Percentiles rank a stretch among this genome's conserved stretches.
Evolutionary conservation across 768 basidiomycete genomes (phyloP).

Genomic region (Porphyrellus cyaneotinctus): DNA sequence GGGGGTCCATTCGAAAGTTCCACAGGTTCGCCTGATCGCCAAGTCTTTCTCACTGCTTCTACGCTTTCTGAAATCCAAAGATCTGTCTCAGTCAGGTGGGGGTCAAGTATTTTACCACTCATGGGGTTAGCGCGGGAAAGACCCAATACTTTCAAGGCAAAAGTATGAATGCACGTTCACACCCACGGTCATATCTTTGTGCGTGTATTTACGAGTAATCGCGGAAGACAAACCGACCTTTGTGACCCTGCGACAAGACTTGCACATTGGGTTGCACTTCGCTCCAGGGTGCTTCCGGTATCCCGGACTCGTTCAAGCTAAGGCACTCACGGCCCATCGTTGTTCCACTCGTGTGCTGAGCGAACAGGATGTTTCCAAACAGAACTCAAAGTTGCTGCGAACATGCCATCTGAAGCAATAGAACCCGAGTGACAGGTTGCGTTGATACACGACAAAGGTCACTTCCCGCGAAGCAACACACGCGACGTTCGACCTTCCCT

Average conservation of each 20-base stretch:
- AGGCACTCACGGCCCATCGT: not conserved
- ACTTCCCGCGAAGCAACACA: constrained; percentile 5
- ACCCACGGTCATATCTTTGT: too few relatives aligned
- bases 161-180: too few relatives aligned
- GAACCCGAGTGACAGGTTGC: not conserved
- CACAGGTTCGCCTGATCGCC: too few relatives aligned
- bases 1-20: too few relatives aligned
- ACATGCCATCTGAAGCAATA: too few relatives aligned
- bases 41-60: too few relatives aligned
- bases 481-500: not conserved
- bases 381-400: not conserved
- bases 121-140: too few relatives aligned
- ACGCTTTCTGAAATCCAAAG: too few relatives aligned
- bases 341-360: not conserved
- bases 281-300: not conserved
- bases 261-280: not conserved
- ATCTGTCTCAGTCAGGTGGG: too few relatives aligned
- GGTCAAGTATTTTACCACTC: too few relatives aligned
- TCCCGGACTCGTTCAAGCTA: not conserved
- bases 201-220: not conserved
- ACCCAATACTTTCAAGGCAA: too few relatives aligned
- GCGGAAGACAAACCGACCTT: not conserved
- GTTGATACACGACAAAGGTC: not conserved
- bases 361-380: not conserved
- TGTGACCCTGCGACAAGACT: not conserved